Evolutionary conservation across 1,284 basidiomycete genomes (phyloP).

Genomic region (Rhodotorula mucilaginosa): DNA sequence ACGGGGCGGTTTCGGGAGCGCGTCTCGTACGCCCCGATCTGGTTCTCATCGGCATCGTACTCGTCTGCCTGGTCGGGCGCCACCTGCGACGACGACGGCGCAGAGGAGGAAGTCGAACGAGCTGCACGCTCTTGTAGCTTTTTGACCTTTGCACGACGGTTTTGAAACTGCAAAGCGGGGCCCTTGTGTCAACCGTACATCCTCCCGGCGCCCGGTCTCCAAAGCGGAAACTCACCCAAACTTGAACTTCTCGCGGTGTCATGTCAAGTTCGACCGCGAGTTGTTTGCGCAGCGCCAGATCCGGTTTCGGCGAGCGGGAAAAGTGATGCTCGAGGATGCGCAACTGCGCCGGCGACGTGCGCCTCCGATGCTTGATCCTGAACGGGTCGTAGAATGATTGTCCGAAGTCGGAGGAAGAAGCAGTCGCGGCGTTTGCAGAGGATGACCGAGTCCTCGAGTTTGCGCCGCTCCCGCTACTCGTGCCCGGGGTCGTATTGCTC

Average conservation of each 20-base stretch:
- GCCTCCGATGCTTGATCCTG: conserved; percentile 46
- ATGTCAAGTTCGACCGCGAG: conserved; percentile 80
- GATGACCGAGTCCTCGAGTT: no score
- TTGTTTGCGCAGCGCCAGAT: conserved; percentile 70
- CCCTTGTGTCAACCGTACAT: neutral
- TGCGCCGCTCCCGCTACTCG: neutral
- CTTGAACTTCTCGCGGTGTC: conserved; percentile 89
- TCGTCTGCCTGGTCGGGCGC: no score
- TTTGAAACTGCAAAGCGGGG: conserved; percentile 45
- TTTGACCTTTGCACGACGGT: conserved; percentile 47
- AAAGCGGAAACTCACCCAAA: conserved; percentile 51
- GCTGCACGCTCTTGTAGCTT: conserved; percentile 40
- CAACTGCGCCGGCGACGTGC: conserved; percentile 45
- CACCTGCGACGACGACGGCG: neutral
- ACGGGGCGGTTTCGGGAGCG: no score
- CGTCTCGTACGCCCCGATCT: no score
- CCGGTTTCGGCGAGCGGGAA: conserved; percentile 81
- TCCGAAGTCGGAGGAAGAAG: conserved; percentile 5
- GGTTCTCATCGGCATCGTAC: no score
- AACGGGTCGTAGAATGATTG: conserved; percentile 37
- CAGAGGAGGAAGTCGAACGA: conserved; percentile 9
- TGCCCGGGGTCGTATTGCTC: neutral
- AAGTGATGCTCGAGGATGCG: conserved; percentile 77
- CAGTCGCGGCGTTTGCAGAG: neutral
- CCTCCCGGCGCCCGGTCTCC: no score